Base-by-base conservation (phyloP, 164 flowering plant species). In the Brasenia schreberi region DNA sequence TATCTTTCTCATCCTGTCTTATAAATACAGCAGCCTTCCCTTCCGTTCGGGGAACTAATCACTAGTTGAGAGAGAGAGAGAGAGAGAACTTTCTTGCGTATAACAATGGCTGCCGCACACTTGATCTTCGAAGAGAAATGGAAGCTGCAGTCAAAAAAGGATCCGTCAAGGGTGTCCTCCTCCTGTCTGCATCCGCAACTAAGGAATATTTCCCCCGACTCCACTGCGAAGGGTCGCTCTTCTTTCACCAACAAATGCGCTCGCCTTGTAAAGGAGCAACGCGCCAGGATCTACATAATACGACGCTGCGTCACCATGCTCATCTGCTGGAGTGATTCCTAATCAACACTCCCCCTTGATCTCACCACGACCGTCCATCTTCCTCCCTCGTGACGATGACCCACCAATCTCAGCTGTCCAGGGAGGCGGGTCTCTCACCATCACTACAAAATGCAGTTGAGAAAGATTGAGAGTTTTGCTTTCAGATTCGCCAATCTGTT, bases 261-360 rank as follows among this genome's bases (percentile, higher is more conserved):
- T 0, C 73, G 81, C 7, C 67, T 90, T 63, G 94, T 85, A 53
- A 84, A 84, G 70, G 91, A 89, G 69, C 93, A 87, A 69, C 77
- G 96, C 56, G 96, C 96, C 2, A 75, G 89, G 66, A 87, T 87
- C 70, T 90, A 90, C 77, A 87, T 90, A 71, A 77, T 90, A 86
- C 72, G 91, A 65, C 81, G 93, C 42, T 89, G 96, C 70, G 88
- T 89, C 18, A 81, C 86, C 18, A 90, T 90, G 93, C 87, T 90
- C 56, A 71, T 90, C 68, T 87, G 93, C 81, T 90, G 96, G 96
- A 75, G 83, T 0, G 88, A 89, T 33, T 33, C 39, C 39, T 33
- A 33, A 33, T 33, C 39, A 33, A 33, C 39, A 3, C 39, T 33
- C 39, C 39, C 39, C 39, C 39, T 33, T 33, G 39, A 33, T 33